Base-by-base conservation (phyloP, 495 filamentous ascomycete genomes). In the Usnea hakonensis region DNA sequence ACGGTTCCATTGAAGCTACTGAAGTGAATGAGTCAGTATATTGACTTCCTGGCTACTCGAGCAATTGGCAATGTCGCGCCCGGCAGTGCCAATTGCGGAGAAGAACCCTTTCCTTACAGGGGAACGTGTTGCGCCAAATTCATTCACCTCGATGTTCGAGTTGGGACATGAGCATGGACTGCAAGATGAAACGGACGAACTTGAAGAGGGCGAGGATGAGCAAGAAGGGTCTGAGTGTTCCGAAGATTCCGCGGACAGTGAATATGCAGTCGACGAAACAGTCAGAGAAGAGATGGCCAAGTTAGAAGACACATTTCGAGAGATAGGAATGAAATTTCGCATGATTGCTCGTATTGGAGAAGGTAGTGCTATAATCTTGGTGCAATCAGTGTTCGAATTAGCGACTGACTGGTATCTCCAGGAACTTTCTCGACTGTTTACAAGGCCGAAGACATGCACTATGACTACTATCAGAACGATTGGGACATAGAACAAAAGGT, bases 341-440 rank as follows among this genome's bases (percentile, higher is more conserved):
- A 74, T 99, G 55, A 91, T 99, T 67, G 96, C 97, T 76, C 87
- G 92, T 57, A 97, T 99, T 67, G 94, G 94, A 64, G 94, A 97
- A 83, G 94, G 91, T 93, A 72, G 44, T 55, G 23, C 28, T n/a
- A 13, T 10, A 33, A 40, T 26, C 23, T 3, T 48, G 19, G n/a
- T 44, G 23, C 44, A 26, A 9, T 30, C 21, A 23, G 32, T 30
- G 23, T 38, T 21, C 19, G 36, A 48, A 60, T 55, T 38, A 23
- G 21, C 38, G 2, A 52, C 21, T 58, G 19, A 58, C 50, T 16
- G 13, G 14, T 53, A 21, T 36, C 61, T 40, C 38, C 68, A 93
- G 90, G 91, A 40, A 99, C 94, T 21, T 99, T 99, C 69, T 97
- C 93, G 0, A 97, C 93, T 14, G 94, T 99, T 0, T 99, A 97